A percentile compares a stretch with the other conserved stretches of the same genome.
phyloP scores from a whole-genome alignment of 2,329 filamentous ascomycete genomes.

The Colletotrichum siamense region DNA sequence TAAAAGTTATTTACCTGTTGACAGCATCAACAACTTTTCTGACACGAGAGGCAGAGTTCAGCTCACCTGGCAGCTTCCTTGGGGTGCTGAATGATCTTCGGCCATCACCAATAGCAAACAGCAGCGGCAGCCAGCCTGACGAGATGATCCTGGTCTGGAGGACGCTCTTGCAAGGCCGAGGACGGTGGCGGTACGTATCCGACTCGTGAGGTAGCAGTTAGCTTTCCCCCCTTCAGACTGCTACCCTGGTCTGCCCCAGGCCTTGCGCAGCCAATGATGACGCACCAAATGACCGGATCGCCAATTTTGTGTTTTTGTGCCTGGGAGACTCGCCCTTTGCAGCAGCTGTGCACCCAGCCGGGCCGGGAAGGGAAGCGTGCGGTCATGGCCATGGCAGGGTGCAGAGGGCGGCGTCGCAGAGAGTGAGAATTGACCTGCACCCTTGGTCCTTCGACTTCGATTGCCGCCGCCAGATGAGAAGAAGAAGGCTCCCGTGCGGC shows the following conservation, averaged over 20 bases:
- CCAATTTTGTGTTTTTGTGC: conserved; percentile 2
- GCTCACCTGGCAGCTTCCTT: background rate
- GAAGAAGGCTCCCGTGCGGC: background rate
- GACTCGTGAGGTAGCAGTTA: background rate
- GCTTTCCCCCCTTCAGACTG: background rate
- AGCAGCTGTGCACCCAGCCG: background rate
- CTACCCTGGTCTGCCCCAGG: background rate
- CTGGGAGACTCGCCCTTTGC: background rate
- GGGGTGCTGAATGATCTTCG: background rate
- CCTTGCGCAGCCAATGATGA: background rate
- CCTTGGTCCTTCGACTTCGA: background rate
- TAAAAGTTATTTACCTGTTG: background rate
- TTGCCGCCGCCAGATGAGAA: background rate
- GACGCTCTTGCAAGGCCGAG: background rate
- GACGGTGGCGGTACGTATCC: background rate
- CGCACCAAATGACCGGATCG: background rate
- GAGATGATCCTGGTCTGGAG: background rate
- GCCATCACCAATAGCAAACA: background rate
- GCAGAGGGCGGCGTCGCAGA: background rate
- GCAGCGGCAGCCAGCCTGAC: background rate
- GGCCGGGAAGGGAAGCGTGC: background rate
- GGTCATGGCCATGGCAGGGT: background rate
- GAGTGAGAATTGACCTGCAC: background rate
- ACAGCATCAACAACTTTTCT: background rate
- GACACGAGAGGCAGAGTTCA: background rate